A percentile compares a stretch with the other conserved stretches of the same genome.
These are phyloP conservation scores for Pyropia yezoensis DNA, from an alignment of 23 red algal genomes.

Conservation along the genomic window DNA sequence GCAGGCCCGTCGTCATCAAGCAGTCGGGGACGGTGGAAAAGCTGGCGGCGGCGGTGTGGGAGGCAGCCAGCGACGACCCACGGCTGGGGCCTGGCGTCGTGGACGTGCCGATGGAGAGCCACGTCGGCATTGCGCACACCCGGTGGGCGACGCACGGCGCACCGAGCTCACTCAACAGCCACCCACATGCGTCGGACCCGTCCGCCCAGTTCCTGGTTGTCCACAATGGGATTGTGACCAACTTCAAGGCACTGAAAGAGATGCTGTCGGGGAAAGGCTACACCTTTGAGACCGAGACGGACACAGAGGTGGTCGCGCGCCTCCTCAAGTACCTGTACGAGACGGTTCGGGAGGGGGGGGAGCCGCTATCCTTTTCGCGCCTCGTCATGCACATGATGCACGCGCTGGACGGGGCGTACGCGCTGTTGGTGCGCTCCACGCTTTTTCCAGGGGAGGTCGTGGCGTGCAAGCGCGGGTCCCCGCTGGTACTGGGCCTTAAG, in stretches of 20 bases:
- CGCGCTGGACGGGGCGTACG: constrained; percentile 88
- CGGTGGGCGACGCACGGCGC: constrained; percentile 97
- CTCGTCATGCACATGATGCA: constrained; percentile 94
- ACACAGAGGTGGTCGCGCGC: constrained; percentile 92
- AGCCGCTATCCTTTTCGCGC: constrained; percentile 55
- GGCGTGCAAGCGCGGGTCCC: constrained; percentile 90
- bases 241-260: constrained; percentile 69
- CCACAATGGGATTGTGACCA: constrained; percentile 99
- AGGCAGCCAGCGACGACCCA: neutral
- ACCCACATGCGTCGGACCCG: constrained; percentile 78
- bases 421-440: constrained; percentile 62
- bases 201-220: constrained; percentile 83
- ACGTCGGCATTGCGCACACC: constrained; percentile 96
- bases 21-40: constrained; percentile 57
- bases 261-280: constrained; percentile 50
- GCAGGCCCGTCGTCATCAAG: constrained; percentile 58
- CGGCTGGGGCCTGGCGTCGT: constrained; percentile 16
- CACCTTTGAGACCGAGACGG: constrained; percentile 77
- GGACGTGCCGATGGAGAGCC: constrained; percentile 13
- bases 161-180: constrained; percentile 58
- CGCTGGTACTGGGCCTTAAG: constrained; percentile 86
- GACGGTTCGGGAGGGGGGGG: constrained; percentile 43
- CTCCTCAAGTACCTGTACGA: constrained; percentile 79
- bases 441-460: constrained; percentile 78
- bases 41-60: constrained; percentile 24